phyloP scores from a whole-genome alignment of 345 rosid genomes.

The Dipteronia dyeriana region DNA sequence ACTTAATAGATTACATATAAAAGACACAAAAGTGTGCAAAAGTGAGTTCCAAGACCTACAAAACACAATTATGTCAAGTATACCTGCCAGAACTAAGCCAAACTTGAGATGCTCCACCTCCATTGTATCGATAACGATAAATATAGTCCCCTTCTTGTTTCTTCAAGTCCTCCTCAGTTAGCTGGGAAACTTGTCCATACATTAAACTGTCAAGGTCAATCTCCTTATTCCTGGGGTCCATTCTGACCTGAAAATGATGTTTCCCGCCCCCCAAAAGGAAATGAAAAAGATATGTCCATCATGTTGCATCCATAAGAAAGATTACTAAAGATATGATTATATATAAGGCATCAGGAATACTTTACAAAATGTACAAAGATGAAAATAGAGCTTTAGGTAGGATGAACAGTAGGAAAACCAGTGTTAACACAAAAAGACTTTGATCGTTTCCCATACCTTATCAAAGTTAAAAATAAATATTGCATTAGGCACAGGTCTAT shows the following conservation, averaged over 20 bases:
- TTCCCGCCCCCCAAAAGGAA: conserved; percentile 14
- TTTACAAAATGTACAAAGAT: not conserved
- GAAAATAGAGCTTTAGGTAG: not conserved
- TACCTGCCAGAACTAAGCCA: conserved; percentile 98
- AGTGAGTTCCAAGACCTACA: not conserved
- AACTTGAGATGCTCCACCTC: conserved; percentile 99
- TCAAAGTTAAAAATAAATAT: conserved; percentile 92
- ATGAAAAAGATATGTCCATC: conserved; percentile 1
- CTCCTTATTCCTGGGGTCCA: conserved; percentile 91
- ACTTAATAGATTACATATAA: not conserved
- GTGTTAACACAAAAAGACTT: not conserved
- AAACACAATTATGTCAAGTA: conserved; percentile 15
- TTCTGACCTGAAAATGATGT: conserved; percentile 64
- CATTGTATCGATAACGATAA: conserved; percentile 92
- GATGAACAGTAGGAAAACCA: not conserved
- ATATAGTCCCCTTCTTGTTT: conserved; percentile 95
- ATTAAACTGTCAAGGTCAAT: conserved; percentile 68
- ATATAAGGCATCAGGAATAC: not conserved
- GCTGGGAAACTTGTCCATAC: conserved; percentile 56
- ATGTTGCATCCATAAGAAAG: conserved; percentile 9
- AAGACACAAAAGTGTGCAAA: not conserved
- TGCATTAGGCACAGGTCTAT: conserved; percentile 83
- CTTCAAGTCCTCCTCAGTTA: conserved; percentile 75
- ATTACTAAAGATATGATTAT: not conserved
- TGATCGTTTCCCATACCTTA: conserved; percentile 56